Evolutionary conservation across 257 asterid genomes (phyloP), one percentile per base, ranked within the genome.

Genomic region (Nicotiana undulata): DNA sequence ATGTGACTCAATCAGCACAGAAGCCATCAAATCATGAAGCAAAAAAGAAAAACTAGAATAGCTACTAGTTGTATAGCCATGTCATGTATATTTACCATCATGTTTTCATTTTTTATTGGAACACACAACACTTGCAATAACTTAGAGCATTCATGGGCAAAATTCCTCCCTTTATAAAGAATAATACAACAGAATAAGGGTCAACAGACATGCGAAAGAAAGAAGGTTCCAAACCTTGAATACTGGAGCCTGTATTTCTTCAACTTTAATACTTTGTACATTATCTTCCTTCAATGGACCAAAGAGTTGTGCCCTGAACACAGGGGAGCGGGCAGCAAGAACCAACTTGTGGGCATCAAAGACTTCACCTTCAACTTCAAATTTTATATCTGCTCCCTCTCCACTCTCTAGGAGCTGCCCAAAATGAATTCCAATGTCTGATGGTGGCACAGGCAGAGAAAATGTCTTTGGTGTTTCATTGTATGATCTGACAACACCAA

Each of bases 241-340:
- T 20, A 68, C 83, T 31, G 79, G 61, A 68, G 79, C 79, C 49
- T 80, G 77, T 31, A 80, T 68, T 56, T 68, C 83, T 80, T 80
- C 83, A n/a, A 82, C 70, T 82, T 34, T 78, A 77, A 82, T 78
- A 60, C 72, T 77, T 56, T 77, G 63, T 26, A 64, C 28, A n/a
- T 79, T 74, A 17, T 79, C 67, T 28, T 79, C 86, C 70, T 79
- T 82, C 55, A 82, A 37, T 56, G 86, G 79, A 63, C 86, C 83
- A 53, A 70, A 83, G 58, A 80, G 86, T 53, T 80, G 86, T 26
- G 86, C 86, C 65, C 77, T 55, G 56, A 83, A 81, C 28, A 83
- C 86, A 26, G 86, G 86, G 63, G 86, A 83, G 58, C 81, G 86
- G 8, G 83, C 81, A 40, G 81, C 86, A 80, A 74, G 81, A 51